Evolutionary conservation across 305 asterid genomes (phyloP).

Genomic region (Fraxinus greggii): DNA sequence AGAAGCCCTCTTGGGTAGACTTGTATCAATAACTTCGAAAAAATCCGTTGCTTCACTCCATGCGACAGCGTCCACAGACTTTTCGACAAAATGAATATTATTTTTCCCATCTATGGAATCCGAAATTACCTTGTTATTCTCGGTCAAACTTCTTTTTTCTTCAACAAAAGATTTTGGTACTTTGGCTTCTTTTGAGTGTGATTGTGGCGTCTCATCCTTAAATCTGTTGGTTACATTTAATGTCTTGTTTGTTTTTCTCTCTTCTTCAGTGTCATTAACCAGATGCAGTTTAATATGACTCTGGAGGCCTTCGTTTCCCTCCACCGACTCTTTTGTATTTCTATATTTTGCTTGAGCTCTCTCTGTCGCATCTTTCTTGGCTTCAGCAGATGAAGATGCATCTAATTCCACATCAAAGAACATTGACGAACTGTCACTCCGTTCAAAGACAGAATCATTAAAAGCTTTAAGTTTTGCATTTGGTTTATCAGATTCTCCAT

Average conservation of each 20-base stretch:
- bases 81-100: constrained; percentile 26
- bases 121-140: constrained; percentile 27
- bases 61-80: constrained; percentile 32
- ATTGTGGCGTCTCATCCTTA: constrained; percentile 26
- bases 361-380: constrained; percentile 33
- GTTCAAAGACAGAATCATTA: constrained; percentile 43
- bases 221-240: constrained; percentile 8
- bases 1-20: constrained; percentile 27
- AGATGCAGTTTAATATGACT: constrained; percentile 29
- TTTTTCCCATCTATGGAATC: constrained; percentile 30
- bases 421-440: constrained; percentile 37
- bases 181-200: constrained; percentile 20
- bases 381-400: constrained; percentile 40
- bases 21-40: constrained; percentile 43
- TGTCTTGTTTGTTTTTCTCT: constrained; percentile 34
- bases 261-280: constrained; percentile 29
- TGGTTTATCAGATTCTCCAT: constrained; percentile 29
- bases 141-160: constrained; percentile 30
- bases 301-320: constrained; percentile 29
- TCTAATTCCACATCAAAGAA: constrained; percentile 53
- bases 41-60: constrained; percentile 43
- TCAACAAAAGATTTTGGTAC: constrained; percentile 31
- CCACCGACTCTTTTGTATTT: constrained; percentile 34
- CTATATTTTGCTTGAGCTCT: constrained; percentile 26
- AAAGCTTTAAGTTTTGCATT: constrained; percentile 40